phyloP scores from a whole-genome alignment of 176 grass and related monocot genomes.

The Cocos nucifera region DNA sequence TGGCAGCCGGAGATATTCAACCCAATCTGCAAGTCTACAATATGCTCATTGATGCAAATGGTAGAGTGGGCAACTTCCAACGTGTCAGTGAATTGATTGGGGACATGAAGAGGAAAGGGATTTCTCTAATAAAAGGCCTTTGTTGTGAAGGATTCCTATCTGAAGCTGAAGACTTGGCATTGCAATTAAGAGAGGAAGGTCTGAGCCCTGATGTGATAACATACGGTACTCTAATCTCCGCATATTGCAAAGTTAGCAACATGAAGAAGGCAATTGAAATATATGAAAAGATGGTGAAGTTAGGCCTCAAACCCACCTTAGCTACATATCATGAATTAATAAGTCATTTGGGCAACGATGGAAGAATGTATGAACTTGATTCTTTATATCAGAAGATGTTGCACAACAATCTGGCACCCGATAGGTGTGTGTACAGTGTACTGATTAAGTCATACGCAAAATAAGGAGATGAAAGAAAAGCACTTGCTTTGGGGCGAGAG shows the following conservation, averaged over 20 bases:
- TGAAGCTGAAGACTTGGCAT: slow-evolving; percentile 42
- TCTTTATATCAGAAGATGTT: slow-evolving; percentile 41
- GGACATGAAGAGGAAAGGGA: slow-evolving; percentile 42
- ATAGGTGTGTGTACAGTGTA: slow-evolving; percentile 28
- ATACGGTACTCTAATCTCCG: slow-evolving; percentile 52
- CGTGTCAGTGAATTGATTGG: slow-evolving; percentile 26
- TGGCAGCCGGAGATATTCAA: slow-evolving; percentile 43
- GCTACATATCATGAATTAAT: slow-evolving; percentile 39
- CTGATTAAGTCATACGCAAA: slow-evolving; percentile 33
- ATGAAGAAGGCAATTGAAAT: slow-evolving; percentile 41
- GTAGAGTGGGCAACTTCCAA: slow-evolving; percentile 22
- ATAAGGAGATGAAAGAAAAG: slow-evolving; percentile 37
- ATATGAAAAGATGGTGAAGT: slow-evolving; percentile 34
- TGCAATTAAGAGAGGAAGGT: slow-evolving; percentile 28
- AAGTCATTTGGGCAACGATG: slow-evolving; percentile 25
- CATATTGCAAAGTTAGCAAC: slow-evolving; percentile 34
- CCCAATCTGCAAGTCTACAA: slow-evolving; percentile 50
- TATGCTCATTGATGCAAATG: slow-evolving; percentile 44
- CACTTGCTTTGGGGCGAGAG: slow-evolving; percentile 30
- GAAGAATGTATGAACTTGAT: slow-evolving; percentile 39
- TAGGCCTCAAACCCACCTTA: slow-evolving; percentile 35
- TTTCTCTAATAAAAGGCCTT: slow-evolving; percentile 54
- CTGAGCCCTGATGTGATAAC: slow-evolving; percentile 42
- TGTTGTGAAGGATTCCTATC: slow-evolving; percentile 27
- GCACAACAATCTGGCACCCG: slow-evolving; percentile 36